A percentile compares a stretch with the other conserved stretches of the same genome.
These are phyloP conservation scores for Myxozyma lipomycoides DNA, from an alignment of 805 yeast genomes.

Conservation along the genomic window DNA sequence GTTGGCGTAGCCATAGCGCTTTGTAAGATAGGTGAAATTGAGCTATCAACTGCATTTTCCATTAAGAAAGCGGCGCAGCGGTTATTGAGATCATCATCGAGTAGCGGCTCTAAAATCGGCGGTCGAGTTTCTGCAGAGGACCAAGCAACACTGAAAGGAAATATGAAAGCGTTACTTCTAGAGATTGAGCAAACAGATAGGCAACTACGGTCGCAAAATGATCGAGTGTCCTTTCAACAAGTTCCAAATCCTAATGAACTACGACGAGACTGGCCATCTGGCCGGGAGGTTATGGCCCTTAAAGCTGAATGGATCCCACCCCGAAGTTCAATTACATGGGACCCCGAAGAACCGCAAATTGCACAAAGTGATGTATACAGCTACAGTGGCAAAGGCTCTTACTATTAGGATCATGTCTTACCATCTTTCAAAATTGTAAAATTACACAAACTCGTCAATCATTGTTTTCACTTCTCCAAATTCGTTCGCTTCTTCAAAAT, in stretches of 20 bases:
- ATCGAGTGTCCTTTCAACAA: conserved; percentile 34
- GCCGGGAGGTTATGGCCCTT: conserved; percentile 34
- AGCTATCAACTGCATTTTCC: conserved; percentile 16
- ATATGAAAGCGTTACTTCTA: conserved; percentile 18
- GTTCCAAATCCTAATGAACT: conserved; percentile 34
- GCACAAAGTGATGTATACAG: too few species aligned
- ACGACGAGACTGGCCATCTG: conserved; percentile 36
- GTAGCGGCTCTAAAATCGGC: neutral
- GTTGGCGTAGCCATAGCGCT: conserved; percentile 34
- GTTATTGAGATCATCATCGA: conserved; percentile 2
- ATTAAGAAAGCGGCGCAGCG: neutral
- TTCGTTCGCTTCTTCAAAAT: conserved; percentile 82
- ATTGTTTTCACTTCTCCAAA: conserved; percentile 31
- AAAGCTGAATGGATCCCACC: conserved; percentile 34
- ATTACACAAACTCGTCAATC: conserved; percentile 23
- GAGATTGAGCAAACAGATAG: conserved; percentile 22
- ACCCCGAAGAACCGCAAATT: too few species aligned
- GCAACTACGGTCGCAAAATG: conserved; percentile 34
- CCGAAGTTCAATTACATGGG: conserved; percentile 13
- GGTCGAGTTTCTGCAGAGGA: neutral
- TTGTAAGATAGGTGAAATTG: conserved; percentile 28
- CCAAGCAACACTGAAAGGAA: neutral
- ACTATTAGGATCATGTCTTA: neutral
- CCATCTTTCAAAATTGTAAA: neutral
- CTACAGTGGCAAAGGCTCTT: neutral